Percentiles rank a stretch among this genome's conserved stretches.
Evolutionary conservation across 805 yeast genomes (phyloP).

Genomic region (Myxozyma geophila): DNA sequence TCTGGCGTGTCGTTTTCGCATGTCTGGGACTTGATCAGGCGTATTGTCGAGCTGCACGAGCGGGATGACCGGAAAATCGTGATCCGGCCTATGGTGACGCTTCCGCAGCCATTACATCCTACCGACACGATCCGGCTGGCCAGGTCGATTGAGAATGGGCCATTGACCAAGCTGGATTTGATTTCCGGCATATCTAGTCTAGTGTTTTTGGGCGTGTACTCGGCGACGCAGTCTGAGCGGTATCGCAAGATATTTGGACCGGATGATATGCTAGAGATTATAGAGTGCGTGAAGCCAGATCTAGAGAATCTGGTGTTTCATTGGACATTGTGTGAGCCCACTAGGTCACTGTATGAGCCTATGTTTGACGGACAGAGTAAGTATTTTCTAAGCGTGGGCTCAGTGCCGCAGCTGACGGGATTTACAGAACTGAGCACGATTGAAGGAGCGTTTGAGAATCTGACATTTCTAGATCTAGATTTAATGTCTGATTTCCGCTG

Average conservation of each 20-base stretch:
- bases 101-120: not conserved
- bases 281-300: not conserved
- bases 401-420: too few species aligned
- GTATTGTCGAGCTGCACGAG: not conserved
- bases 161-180: not conserved
- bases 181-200: not conserved
- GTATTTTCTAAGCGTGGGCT: too few species aligned
- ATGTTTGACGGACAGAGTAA: too few species aligned
- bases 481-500: not conserved
- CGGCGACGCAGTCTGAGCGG: not conserved
- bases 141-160: not conserved
- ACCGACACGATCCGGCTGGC: not conserved
- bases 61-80: not conserved
- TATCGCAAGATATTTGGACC: not conserved
- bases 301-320: not conserved
- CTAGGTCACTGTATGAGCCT: not conserved
- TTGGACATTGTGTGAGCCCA: not conserved
- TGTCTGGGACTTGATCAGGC: not conserved
- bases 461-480: not conserved
- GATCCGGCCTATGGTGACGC: not conserved
- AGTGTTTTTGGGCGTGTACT: not conserved
- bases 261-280: not conserved
- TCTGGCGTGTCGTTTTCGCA: not conserved
- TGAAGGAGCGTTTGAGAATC: not conserved
- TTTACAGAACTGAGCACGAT: not conserved